Evolutionary conservation across 192 early-diverging fungal species (phyloP), one percentile per base, ranked within the genome.

Genomic region (Jimgerdemannia lactiflua): DNA sequence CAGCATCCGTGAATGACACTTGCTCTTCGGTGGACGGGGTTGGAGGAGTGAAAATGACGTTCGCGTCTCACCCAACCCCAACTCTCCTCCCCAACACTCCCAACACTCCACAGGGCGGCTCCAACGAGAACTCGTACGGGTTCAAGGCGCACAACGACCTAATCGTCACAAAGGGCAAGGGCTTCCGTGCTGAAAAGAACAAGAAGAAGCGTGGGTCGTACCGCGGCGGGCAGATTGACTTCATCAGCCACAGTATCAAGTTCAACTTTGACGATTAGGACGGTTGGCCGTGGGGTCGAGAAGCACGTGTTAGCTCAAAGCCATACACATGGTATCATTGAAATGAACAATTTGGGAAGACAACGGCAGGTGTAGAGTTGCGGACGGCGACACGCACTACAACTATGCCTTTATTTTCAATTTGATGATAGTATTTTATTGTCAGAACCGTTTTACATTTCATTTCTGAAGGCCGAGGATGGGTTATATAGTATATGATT

Each of bases 161-260:
- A 75, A 92, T 96, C 71, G 91, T 93, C 64, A 95, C 92, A 17
- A 86, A 92, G 42, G 98, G 98, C 64, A 95, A 96, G 84, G 90
- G 91, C 39, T 99, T 99, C 88, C 90, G 94, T 54, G 92, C 92
- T 11, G 96, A 98, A 78, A 99, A 99, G 90, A 95, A 94, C 74
- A 98, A 98, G 87, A 99, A 99, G 86, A 98, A 98, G 89, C 87
- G 94, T 69, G 96, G 96, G 39, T 91, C 92, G 63, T 99, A 99
- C 88, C 90, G 92, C 71, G 97, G 97, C 42, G 97, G 97, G 29
- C 79, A 85, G 70, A 99, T 99, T 73, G 92, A 94, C 73, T 90
- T 92, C 70, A 85, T 82, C 43, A 93, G 93, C 39, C 91, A 95
- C 80, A 96, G 94, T 4, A 94, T 96, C 85, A 99, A 99, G 80